phyloP scores from a whole-genome alignment of 495 filamentous ascomycete genomes.

The Sabuloglossum arenarium region DNA sequence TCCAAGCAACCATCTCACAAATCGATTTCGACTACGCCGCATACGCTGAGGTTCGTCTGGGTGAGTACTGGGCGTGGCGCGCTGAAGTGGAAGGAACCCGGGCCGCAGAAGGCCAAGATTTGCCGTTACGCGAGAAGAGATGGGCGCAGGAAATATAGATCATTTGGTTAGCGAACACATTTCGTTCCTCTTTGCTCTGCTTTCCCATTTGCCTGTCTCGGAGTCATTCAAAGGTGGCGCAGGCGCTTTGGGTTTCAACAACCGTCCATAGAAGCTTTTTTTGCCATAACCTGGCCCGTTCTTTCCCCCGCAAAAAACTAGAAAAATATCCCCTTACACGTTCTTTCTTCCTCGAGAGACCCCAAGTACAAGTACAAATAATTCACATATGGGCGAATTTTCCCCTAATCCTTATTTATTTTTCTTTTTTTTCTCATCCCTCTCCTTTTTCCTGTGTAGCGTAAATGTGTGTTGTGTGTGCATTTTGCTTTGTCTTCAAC shows the following conservation, averaged over 20 bases:
- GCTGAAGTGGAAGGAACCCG: conserved; percentile 42
- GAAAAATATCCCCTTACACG: background rate
- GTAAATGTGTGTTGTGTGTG: too few relatives aligned
- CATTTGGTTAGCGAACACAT: conserved; percentile 50
- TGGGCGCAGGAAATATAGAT: conserved; percentile 49
- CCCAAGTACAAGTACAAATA: too few relatives aligned
- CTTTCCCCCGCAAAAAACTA: too few relatives aligned
- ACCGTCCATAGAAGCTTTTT: too few relatives aligned
- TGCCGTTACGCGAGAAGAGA: conserved; percentile 55
- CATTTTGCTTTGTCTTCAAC: too few relatives aligned
- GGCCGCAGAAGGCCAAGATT: conserved; percentile 32
- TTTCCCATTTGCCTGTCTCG: conserved; percentile 47
- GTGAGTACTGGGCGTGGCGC: conserved; percentile 95
- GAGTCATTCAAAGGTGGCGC: conserved; percentile 34
- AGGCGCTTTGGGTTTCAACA: conserved; percentile 8
- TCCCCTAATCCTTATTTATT: background rate
- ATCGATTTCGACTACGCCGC: conserved; percentile 95
- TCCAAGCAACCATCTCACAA: conserved; percentile 83
- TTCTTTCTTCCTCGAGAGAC: too few relatives aligned
- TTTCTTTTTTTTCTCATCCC: background rate
- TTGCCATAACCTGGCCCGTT: too few relatives aligned
- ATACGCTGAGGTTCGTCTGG: conserved; percentile 72
- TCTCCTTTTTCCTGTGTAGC: too few relatives aligned
- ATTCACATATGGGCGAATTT: too few relatives aligned
- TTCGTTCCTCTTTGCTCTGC: conserved; percentile 47